A percentile compares a stretch with the other conserved stretches of the same genome.
These are phyloP conservation scores for Whalleya microplaca DNA, from an alignment of 2,329 filamentous ascomycete species.

Conservation along the genomic window DNA sequence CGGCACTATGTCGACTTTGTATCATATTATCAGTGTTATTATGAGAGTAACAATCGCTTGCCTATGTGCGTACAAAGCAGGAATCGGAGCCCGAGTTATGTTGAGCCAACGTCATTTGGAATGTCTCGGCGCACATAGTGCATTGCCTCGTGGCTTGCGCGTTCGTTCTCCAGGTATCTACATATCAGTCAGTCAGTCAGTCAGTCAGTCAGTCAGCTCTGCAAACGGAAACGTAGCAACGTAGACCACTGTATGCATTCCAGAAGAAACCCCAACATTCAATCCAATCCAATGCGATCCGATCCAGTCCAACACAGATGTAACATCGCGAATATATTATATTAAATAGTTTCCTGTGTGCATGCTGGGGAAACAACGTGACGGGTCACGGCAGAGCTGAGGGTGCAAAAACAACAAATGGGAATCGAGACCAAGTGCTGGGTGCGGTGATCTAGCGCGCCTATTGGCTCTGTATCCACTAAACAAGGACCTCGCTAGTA, in stretches of 20 bases:
- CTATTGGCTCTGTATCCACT: constrained; percentile 32
- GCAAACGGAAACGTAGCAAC: neutral
- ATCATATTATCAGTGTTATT: no score
- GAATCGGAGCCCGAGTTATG: no score
- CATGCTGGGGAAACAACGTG: neutral
- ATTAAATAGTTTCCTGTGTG: no score
- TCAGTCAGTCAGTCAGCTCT: neutral
- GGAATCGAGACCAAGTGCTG: constrained; percentile 9
- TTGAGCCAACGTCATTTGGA: constrained; percentile 16
- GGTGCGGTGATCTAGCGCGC: constrained; percentile 4
- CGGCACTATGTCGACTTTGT: no score
- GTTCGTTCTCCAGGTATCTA: constrained; percentile 5
- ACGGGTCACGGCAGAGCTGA: neutral
- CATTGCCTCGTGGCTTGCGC: constrained; percentile 32
- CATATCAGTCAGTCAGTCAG: no score
- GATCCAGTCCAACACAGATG: neutral
- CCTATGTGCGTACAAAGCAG: no score
- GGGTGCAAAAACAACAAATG: constrained; percentile 1
- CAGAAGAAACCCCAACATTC: neutral
- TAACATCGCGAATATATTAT: no score
- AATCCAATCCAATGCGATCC: neutral
- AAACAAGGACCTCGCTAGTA: constrained; percentile 33
- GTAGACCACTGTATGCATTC: constrained; percentile 9
- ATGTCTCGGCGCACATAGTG: constrained; percentile 23
- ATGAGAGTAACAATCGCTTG: no score